A percentile compares a stretch with the other conserved stretches of the same genome.
phyloP scores from a whole-genome alignment of 2,329 filamentous ascomycete species.

The Pseudogymnoascus sp. region DNA sequence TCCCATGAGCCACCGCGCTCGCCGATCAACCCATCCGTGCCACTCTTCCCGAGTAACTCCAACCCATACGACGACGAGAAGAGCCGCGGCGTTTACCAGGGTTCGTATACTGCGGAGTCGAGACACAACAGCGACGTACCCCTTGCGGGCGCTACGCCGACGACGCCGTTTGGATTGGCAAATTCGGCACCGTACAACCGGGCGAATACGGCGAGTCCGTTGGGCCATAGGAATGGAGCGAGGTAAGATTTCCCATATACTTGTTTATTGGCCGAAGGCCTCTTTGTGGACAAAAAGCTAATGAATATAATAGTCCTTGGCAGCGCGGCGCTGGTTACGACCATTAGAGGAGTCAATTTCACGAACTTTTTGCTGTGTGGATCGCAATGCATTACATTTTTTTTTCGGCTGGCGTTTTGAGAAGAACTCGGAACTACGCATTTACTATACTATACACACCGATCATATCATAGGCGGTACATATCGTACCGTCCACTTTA shows the following conservation, averaged over 20 bases:
- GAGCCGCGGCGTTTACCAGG: slow-evolving; percentile 19
- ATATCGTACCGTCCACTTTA: not conserved
- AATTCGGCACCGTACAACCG: slow-evolving; percentile 18
- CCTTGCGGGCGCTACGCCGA: slow-evolving; percentile 16
- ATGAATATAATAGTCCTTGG: slow-evolving; percentile 39
- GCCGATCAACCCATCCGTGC: slow-evolving; percentile 42
- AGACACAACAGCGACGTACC: slow-evolving; percentile 19
- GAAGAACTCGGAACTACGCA: not conserved
- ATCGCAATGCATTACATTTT: not conserved
- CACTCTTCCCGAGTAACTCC: slow-evolving; percentile 38
- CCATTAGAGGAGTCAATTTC: slow-evolving; percentile 27
- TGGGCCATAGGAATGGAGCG: slow-evolving; percentile 33
- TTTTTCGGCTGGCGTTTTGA: not conserved
- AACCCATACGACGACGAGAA: slow-evolving; percentile 26
- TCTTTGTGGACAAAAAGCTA: slow-evolving; percentile 16
- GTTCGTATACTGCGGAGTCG: slow-evolving; percentile 19
- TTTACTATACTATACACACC: not conserved
- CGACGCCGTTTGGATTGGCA: slow-evolving; percentile 10
- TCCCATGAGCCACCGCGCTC: slow-evolving; percentile 33
- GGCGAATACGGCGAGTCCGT: slow-evolving; percentile 30
- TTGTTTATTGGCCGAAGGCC: not conserved
- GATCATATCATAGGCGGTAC: not conserved
- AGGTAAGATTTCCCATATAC: slow-evolving; percentile 33
- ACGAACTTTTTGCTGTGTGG: not conserved
- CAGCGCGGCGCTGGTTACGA: slow-evolving; percentile 50